Evolutionary conservation across 176 grass and related monocot species (phyloP), one percentile per base, ranked within the genome.

Genomic region (Oryza meridionalis): DNA sequence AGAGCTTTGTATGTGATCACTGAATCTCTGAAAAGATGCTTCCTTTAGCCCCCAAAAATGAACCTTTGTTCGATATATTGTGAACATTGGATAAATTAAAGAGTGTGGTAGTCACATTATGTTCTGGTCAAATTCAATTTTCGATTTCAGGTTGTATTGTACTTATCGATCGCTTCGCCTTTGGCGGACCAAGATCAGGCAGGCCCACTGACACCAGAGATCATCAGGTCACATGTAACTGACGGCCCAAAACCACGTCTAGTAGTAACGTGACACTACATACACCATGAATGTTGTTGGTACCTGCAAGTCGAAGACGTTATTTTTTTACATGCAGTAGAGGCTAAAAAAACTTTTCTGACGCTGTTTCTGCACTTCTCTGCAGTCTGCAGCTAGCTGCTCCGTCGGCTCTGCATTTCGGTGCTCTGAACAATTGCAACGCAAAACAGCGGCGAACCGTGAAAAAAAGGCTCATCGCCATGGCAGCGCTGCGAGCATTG

Each of bases 151-250:
- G 65, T 86, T 14, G 11, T 7, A 15, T 24, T 51, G 3, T 29
- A 32, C 26, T 73, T 84, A 40, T 84, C 77, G 37, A 86, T 83
- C 75, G 71, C 74, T 80, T 79, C 76, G 51, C 70, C 63, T 84
- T 77, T 86, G 37, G 67, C 80, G 22, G 90, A 87, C 70, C 88
- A 84, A 82, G 45, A 88, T 80, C 82, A 79, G 0, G 74, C 65
- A 68, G 88, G 78, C 75, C 88, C 92, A 38, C 84, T 90, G 40
- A 58, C 81, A 64, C 83, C 70, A 59, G 79, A 68, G 84, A 86
- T 76, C 68, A 76, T 40, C 82, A 55, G 71, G 50, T 76, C 82
- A 84, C 77, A 83, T 90, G 72, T 89, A 81, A 68, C 80, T 55
- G 69, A 84, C 50, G 21, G 64, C 85, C 53, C 72, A 81, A 74